Percentiles rank a stretch among this genome's conserved stretches.
phyloP scores from a whole-genome alignment of 495 filamentous ascomycete genomes.

The Penicillium dipodomyicola region DNA sequence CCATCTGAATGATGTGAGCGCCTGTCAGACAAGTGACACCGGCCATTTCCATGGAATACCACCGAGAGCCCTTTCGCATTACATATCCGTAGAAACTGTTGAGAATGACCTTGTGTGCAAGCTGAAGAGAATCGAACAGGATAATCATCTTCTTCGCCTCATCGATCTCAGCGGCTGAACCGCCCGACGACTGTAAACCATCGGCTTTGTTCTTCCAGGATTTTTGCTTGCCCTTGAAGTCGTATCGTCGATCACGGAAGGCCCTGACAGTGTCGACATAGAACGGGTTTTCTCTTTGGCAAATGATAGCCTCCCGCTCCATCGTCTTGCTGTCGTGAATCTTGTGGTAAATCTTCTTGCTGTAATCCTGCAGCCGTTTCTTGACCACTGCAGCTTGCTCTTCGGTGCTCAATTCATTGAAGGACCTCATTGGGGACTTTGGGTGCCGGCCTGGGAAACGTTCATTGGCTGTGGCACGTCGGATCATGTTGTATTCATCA shows the following conservation, averaged over 20 bases:
- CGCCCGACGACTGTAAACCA: slow-evolving; percentile 75
- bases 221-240: slow-evolving; percentile 98
- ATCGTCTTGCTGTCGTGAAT: slow-evolving; percentile 95
- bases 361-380: slow-evolving; percentile 88
- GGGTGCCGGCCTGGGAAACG: slow-evolving; percentile 75
- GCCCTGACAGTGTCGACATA: slow-evolving; percentile 95
- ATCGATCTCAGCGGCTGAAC: slow-evolving; percentile 73
- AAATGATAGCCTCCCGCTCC: slow-evolving; percentile 94
- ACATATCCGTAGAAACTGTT: slow-evolving; percentile 99
- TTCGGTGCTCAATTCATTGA: slow-evolving; percentile 75
- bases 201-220: slow-evolving; percentile 98
- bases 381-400: slow-evolving; percentile 81
- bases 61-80: slow-evolving; percentile 97
- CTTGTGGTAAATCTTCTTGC: slow-evolving; percentile 99
- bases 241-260: slow-evolving; percentile 94
- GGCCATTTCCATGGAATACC: slow-evolving; percentile 99
- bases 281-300: slow-evolving; percentile 97
- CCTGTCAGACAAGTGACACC: slow-evolving; percentile 97
- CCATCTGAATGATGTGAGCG: slow-evolving; percentile 96
- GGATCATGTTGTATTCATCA: slow-evolving; percentile 99
- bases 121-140: slow-evolving; percentile 90
- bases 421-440: slow-evolving; percentile 66
- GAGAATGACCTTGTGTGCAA: slow-evolving; percentile 98
- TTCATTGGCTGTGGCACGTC: slow-evolving; percentile 89
- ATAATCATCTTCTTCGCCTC: slow-evolving; percentile 98